Evolutionary conservation across 495 filamentous ascomycete species (phyloP).

Genomic region (Cercophora scortea): DNA sequence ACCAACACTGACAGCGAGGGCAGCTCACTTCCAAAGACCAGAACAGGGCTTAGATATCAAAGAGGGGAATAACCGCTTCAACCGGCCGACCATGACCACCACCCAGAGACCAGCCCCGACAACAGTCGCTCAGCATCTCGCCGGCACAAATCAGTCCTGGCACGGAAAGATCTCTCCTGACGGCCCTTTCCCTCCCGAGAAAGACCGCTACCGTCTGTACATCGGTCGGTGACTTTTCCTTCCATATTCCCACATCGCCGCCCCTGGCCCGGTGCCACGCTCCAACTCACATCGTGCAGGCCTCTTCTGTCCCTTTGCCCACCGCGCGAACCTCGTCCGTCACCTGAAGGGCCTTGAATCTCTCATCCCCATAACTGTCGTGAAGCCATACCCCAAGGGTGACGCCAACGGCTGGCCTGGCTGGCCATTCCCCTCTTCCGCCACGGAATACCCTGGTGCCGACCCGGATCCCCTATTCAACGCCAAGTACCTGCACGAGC

Average conservation of each 20-base stretch:
- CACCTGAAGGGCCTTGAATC: constrained; percentile 61
- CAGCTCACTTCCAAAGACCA: too few species aligned
- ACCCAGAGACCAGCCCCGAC: not conserved
- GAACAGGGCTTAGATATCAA: too few species aligned
- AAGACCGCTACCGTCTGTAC: constrained; percentile 66
- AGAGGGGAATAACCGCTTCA: not conserved
- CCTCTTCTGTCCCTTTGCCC: constrained; percentile 38
- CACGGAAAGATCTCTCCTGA: constrained; percentile 5
- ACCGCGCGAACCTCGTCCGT: constrained; percentile 62
- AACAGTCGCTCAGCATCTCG: constrained; percentile 4
- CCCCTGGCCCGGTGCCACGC: too few species aligned
- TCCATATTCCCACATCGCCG: constrained; percentile 12
- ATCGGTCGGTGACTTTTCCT: constrained; percentile 21
- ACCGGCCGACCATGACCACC: not conserved
- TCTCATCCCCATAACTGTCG: constrained; percentile 54
- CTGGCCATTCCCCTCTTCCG: constrained; percentile 63
- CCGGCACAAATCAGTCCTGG: constrained; percentile 4
- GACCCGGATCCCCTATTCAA: constrained; percentile 55
- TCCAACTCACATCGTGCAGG: not conserved
- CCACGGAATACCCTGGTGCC: constrained; percentile 46
- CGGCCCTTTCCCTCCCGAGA: constrained; percentile 49
- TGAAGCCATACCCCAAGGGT: constrained; percentile 31
- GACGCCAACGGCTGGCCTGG: constrained; percentile 34
- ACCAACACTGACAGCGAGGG: too few species aligned
- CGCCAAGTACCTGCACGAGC: constrained; percentile 50